phyloP scores from a whole-genome alignment of 441 rosid genomes.

The Brassica hybrid region DNA sequence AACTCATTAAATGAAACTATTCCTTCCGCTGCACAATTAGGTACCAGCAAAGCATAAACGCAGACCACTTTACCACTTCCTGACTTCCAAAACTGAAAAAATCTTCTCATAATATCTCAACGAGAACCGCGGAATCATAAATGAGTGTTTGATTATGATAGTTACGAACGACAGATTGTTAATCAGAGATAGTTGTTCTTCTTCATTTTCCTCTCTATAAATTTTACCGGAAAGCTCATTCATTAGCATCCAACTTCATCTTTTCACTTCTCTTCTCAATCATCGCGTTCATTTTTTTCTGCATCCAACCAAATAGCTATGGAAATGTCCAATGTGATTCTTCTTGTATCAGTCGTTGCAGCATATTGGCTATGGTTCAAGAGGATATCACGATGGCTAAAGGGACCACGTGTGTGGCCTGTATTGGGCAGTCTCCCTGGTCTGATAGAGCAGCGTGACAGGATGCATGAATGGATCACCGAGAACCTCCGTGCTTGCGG shows the following conservation, averaged over 20 bases:
- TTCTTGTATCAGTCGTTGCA: constrained; percentile 61
- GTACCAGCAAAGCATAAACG: constrained; percentile 37
- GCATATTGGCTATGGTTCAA: constrained; percentile 87
- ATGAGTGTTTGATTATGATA: constrained; percentile 32
- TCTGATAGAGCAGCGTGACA: constrained; percentile 80
- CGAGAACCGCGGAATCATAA: constrained; percentile 41
- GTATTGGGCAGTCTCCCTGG: constrained; percentile 93
- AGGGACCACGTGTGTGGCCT: constrained; percentile 94
- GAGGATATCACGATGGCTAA: constrained; percentile 71
- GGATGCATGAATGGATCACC: constrained; percentile 97
- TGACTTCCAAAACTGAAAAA: constrained; percentile 24
- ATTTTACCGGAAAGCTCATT: neutral
- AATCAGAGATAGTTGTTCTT: constrained; percentile 20
- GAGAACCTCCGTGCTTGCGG: constrained; percentile 90
- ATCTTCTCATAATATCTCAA: constrained; percentile 29
- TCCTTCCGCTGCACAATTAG: constrained; percentile 40
- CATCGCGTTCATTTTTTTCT: neutral
- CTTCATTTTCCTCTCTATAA: constrained; percentile 25
- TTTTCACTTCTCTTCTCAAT: constrained; percentile 19
- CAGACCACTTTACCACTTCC: constrained; percentile 28
- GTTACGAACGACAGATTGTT: constrained; percentile 20
- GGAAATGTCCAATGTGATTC: constrained; percentile 64
- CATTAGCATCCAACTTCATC: constrained; percentile 22
- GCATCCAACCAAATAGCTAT: constrained; percentile 35
- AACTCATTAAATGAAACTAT: constrained; percentile 29